Evolutionary conservation across 495 filamentous ascomycete species (phyloP).

Genomic region (Lindgomyces ingoldianus): DNA sequence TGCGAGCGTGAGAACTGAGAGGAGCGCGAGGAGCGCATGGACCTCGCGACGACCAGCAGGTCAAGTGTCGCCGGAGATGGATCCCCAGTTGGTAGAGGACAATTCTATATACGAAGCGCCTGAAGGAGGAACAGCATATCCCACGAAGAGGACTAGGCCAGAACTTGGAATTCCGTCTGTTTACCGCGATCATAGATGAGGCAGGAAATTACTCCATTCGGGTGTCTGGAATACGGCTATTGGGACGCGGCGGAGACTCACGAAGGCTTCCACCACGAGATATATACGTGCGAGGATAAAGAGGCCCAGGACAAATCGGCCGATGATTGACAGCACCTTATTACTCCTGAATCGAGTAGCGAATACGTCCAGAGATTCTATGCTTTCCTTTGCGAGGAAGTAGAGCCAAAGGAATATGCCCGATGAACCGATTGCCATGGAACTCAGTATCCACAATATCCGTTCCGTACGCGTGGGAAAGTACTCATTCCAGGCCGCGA

Average conservation of each 20-base stretch:
- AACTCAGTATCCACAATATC: slow-evolving; percentile 9
- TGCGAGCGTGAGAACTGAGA: background rate
- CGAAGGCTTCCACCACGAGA: slow-evolving; percentile 29
- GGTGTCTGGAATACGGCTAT: slow-evolving; percentile 16
- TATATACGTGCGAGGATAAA: slow-evolving; percentile 18
- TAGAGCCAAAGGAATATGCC: slow-evolving; percentile 17
- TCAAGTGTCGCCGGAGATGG: background rate
- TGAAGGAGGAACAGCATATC: slow-evolving; percentile 18
- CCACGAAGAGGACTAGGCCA: background rate
- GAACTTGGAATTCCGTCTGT: too few species aligned
- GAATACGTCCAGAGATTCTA: slow-evolving; percentile 5
- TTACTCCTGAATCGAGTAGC: background rate
- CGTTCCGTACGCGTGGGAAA: slow-evolving; percentile 13
- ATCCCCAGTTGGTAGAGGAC: slow-evolving; percentile 8
- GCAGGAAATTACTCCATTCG: slow-evolving; percentile 24
- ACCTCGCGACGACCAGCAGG: too few species aligned
- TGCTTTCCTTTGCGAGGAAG: slow-evolving; percentile 14
- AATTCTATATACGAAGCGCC: slow-evolving; percentile 12
- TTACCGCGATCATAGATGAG: slow-evolving; percentile 26
- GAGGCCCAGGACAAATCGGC: background rate
- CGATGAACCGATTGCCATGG: slow-evolving; percentile 14
- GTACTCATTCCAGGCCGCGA: slow-evolving; percentile 24
- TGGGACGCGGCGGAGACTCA: slow-evolving; percentile 18
- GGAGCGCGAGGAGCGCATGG: too few species aligned
- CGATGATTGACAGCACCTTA: background rate